phyloP scores from a whole-genome alignment of 192 early-diverging fungal species.

The Coemansia sp. region DNA sequence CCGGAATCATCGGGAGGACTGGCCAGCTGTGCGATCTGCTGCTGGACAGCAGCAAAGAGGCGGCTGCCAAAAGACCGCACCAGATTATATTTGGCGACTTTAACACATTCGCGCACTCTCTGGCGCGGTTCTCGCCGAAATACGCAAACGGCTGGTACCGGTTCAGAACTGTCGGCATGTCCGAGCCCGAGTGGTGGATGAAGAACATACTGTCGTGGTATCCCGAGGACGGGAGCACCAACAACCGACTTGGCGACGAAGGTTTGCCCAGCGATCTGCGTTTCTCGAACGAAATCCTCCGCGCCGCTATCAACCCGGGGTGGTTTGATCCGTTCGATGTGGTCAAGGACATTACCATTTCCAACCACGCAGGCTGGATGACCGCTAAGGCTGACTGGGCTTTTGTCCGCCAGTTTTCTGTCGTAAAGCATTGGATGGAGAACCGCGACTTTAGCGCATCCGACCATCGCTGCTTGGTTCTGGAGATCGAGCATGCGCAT shows the following conservation, averaged over 20 bases:
- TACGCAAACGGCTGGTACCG: constrained; percentile 68
- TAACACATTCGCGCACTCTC: constrained; percentile 77
- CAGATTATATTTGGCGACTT: constrained; percentile 75
- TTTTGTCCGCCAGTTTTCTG: constrained; percentile 59
- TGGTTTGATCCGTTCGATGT: constrained; percentile 74
- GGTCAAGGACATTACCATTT: constrained; percentile 62
- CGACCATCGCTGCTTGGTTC: constrained; percentile 71
- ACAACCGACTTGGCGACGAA: constrained; percentile 22
- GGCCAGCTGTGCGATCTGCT: constrained; percentile 70
- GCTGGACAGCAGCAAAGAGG: constrained; percentile 52
- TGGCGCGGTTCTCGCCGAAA: constrained; percentile 64
- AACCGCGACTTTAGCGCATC: constrained; percentile 65
- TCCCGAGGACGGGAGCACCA: constrained; percentile 28
- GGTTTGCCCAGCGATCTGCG: constrained; percentile 17
- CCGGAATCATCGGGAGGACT: constrained; percentile 68
- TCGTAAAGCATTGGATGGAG: constrained; percentile 56
- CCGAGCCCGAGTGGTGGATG: constrained; percentile 73
- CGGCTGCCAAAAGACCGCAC: constrained; percentile 55
- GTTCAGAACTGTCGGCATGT: constrained; percentile 59
- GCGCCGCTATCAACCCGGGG: constrained; percentile 65
- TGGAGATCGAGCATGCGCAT: constrained; percentile 54
- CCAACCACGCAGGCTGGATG: constrained; percentile 65
- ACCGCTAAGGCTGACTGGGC: constrained; percentile 76
- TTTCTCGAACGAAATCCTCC: constrained; percentile 39
- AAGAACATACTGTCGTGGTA: constrained; percentile 60